Percentiles rank a stretch among this genome's conserved stretches.
These are phyloP conservation scores for Phytophthora sp. DNA, from an alignment of 352 stramenopile species.

Conservation along the genomic window DNA sequence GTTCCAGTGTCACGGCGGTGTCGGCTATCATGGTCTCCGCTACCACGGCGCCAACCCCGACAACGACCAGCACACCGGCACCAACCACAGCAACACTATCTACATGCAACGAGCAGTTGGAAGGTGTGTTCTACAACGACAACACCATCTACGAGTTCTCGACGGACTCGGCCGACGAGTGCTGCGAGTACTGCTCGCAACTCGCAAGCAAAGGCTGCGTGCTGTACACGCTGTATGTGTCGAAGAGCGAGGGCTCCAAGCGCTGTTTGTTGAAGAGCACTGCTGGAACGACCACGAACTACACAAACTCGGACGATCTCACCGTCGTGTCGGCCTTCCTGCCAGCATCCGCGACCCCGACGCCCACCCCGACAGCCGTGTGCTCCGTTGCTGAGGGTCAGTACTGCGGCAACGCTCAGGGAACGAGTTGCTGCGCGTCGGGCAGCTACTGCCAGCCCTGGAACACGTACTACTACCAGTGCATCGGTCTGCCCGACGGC, in stretches of 20 bases:
- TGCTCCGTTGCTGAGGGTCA: conserved; percentile 34
- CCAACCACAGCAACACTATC: conserved; percentile 11
- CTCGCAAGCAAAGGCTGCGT: conserved; percentile 23
- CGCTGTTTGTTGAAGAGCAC: conserved; percentile 32
- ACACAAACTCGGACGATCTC: conserved; percentile 24
- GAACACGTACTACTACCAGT: conserved; percentile 64
- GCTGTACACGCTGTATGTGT: conserved; percentile 34
- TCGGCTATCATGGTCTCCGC: conserved; percentile 23
- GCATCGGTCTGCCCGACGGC: conserved; percentile 36
- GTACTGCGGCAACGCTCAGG: conserved; percentile 52
- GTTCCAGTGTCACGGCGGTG: conserved; percentile 28
- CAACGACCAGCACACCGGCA: conserved; percentile 12
- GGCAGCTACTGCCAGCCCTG: conserved; percentile 55
- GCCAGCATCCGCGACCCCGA: conserved; percentile 1
- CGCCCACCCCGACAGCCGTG: conserved; percentile 14
- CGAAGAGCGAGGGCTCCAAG: conserved; percentile 23
- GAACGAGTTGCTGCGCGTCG: conserved; percentile 39
- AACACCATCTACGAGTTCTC: conserved; percentile 33
- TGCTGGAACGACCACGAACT: conserved; percentile 21
- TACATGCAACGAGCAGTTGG: conserved; percentile 18
- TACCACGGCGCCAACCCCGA: conserved; percentile 9
- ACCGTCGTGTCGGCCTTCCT: conserved; percentile 31
- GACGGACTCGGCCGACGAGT: conserved; percentile 27
- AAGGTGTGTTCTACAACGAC: conserved; percentile 30
- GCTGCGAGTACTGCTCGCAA: conserved; percentile 29